Evolutionary conservation across 257 asterid species (phyloP).

Genomic region (Datura wrightii): DNA sequence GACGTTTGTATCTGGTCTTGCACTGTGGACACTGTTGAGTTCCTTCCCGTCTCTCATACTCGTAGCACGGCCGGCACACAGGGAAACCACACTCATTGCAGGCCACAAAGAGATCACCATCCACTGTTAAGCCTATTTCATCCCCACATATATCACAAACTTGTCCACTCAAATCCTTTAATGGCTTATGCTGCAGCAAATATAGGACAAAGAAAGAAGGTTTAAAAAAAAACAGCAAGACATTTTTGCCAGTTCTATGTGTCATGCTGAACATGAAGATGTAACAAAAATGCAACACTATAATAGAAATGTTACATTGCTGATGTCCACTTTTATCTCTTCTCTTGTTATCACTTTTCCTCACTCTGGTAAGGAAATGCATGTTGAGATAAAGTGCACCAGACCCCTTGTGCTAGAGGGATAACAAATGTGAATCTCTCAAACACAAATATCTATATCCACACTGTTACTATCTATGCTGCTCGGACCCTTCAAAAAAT

Average conservation of each 20-base stretch:
- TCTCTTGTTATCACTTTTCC: neutral
- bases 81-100: constrained; percentile 98
- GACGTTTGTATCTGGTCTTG: constrained; percentile 92
- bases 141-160: constrained; percentile 97
- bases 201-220: neutral
- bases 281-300: neutral
- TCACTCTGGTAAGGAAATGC: neutral
- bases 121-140: constrained; percentile 84
- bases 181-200: constrained; percentile 72
- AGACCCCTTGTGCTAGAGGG: neutral
- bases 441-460: neutral
- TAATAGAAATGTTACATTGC: neutral
- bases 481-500: neutral
- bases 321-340: neutral
- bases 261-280: neutral
- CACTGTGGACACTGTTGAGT: constrained; percentile 90
- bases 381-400: neutral
- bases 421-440: neutral
- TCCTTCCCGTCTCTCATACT: constrained; percentile 97
- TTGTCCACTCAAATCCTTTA: constrained; percentile 93
- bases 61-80: constrained; percentile 92
- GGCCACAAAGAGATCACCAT: constrained; percentile 83
- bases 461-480: neutral
- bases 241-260: neutral
- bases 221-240: neutral